These are phyloP conservation scores for Emergomyces orientalis DNA, from an alignment of 2,329 filamentous ascomycete genomes.

Conservation along the genomic window DNA sequence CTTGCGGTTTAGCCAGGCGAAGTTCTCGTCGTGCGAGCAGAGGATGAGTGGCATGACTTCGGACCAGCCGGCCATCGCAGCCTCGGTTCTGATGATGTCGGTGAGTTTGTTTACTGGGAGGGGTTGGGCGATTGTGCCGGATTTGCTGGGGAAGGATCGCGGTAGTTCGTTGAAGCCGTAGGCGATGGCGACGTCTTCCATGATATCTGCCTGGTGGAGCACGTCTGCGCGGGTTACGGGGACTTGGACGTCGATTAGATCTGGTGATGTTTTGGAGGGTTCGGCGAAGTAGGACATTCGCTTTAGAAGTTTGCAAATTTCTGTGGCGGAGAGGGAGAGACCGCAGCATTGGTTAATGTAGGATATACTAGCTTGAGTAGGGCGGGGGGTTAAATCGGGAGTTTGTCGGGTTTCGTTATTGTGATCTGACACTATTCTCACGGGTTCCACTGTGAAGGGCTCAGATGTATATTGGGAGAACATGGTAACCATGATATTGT, in stretches of 20 bases:
- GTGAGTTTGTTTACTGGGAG: constrained; percentile 87
- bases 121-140: constrained; percentile 75
- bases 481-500: constrained; percentile 94
- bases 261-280: constrained; percentile 59
- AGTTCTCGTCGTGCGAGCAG: constrained; percentile 98
- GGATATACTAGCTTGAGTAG: constrained; percentile 72
- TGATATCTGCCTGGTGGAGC: constrained; percentile 92
- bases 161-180: constrained; percentile 97
- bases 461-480: constrained; percentile 87
- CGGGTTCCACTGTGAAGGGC: constrained; percentile 84
- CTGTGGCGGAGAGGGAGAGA: constrained; percentile 60
- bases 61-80: constrained; percentile 89
- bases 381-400: constrained; percentile 68
- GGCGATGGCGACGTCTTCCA: constrained; percentile 95
- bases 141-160: constrained; percentile 74
- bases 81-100: constrained; percentile 81
- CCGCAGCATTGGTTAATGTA: constrained; percentile 94
- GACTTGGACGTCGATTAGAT: constrained; percentile 70
- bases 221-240: constrained; percentile 89
- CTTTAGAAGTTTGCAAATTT: constrained; percentile 68
- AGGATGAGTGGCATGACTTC: constrained; percentile 95
- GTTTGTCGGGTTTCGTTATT: constrained; percentile 74
- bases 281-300: constrained; percentile 84
- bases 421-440: constrained; percentile 86
- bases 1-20: constrained; percentile 82